phyloP scores from a whole-genome alignment of 495 filamentous ascomycete genomes.

The Apodospora peruviana region DNA sequence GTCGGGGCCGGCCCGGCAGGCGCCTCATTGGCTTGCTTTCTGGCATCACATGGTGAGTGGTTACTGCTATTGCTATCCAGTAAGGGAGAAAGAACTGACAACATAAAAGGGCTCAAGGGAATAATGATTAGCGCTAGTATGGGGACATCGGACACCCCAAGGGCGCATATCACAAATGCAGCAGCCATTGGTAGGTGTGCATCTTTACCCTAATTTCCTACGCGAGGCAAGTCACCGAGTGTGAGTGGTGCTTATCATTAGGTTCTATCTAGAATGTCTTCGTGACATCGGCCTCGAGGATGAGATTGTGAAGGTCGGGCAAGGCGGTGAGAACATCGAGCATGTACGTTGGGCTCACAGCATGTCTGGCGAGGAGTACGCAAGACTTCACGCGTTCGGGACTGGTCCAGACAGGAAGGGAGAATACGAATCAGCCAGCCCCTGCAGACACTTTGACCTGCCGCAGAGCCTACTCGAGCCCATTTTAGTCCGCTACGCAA shows the following conservation, averaged over 20 bases:
- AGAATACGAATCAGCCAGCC: conserved; percentile 44
- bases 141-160: conserved; percentile 46
- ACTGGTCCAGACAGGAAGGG: conserved; percentile 39
- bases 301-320: conserved; percentile 26
- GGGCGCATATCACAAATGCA: conserved; percentile 52
- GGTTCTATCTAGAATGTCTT: conserved; percentile 44
- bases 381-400: conserved; percentile 43
- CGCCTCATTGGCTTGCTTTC: conserved; percentile 49
- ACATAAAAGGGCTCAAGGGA: conserved; percentile 34
- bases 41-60: conserved; percentile 49
- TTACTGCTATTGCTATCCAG: too few relatives aligned
- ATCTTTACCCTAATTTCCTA: too few relatives aligned
- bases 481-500: conserved; percentile 36
- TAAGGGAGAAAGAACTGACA: not conserved
- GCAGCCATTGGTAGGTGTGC: conserved; percentile 29
- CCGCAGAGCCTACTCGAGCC: conserved; percentile 47
- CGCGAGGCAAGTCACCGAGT: too few relatives aligned
- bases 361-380: conserved; percentile 49
- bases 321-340: conserved; percentile 29
- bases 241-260: too few relatives aligned
- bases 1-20: conserved; percentile 53
- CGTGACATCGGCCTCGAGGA: conserved; percentile 45
- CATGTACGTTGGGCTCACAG: conserved; percentile 46
- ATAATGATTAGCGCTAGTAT: conserved; percentile 42
- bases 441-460: conserved; percentile 35